Evolutionary conservation across 139 green algal genomes (phyloP).

Genomic region (Micromonas pusilla): DNA sequence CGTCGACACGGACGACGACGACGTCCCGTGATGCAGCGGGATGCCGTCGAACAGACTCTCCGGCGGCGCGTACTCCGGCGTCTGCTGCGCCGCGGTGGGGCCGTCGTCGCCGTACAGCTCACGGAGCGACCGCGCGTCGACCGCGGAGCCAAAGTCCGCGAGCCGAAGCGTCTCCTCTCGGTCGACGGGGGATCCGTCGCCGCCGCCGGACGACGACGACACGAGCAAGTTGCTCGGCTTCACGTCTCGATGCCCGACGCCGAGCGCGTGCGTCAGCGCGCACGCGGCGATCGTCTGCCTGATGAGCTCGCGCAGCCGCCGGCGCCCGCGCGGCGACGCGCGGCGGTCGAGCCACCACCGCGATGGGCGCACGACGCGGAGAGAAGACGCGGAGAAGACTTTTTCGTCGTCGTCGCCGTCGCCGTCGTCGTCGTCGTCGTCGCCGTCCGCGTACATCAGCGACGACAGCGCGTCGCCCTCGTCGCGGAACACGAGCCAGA

Average conservation of each 20-base stretch:
- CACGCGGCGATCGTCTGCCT: background rate
- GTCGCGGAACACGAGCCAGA: conserved; percentile 47
- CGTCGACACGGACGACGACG: no score
- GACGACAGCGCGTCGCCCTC: conserved; percentile 59
- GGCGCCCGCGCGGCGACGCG: no score
- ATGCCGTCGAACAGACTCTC: conserved; percentile 3
- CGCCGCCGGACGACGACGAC: background rate
- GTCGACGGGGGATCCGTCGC: conserved; percentile 36
- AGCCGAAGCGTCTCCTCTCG: conserved; percentile 42
- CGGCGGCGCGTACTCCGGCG: conserved; percentile 7
- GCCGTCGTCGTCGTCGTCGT: no score
- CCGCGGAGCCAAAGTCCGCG: conserved; percentile 67
- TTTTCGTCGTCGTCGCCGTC: no score
- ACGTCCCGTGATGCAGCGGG: background rate
- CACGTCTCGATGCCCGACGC: conserved; percentile 61
- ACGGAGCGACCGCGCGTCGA: conserved; percentile 43
- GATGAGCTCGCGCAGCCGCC: background rate
- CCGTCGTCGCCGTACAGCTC: conserved; percentile 46
- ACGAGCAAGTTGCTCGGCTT: conserved; percentile 59
- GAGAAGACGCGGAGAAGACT: no score
- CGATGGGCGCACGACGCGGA: no score
- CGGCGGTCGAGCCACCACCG: no score
- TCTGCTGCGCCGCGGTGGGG: conserved; percentile 38
- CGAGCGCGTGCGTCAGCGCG: conserved; percentile 42
- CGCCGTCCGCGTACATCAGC: conserved; percentile 54